These are phyloP conservation scores for Ochromonas danica DNA, from an alignment of 108 stramenopile species.

Conservation along the genomic window DNA sequence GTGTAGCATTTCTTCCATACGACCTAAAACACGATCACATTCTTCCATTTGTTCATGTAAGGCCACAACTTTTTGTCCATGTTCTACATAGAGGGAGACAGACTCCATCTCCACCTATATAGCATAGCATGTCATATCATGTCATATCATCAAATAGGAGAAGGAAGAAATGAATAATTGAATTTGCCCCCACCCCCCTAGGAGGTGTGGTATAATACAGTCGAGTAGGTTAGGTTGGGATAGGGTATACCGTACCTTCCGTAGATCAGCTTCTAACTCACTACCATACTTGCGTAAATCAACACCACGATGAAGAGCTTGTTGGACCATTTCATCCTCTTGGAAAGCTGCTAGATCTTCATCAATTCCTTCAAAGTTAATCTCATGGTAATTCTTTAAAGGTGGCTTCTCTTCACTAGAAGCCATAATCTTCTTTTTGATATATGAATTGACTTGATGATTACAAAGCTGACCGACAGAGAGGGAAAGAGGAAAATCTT, in stretches of 20 bases:
- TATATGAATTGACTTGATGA: too few species aligned
- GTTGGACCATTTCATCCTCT: conserved; percentile 58
- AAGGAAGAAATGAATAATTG: conserved; percentile 44
- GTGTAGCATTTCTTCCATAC: conserved; percentile 91
- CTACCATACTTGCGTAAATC: conserved; percentile 55
- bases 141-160: too few species aligned
- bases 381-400: neutral
- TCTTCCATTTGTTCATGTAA: conserved; percentile 76
- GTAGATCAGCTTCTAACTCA: conserved; percentile 52
- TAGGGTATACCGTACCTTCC: conserved; percentile 47
- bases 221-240: conserved; percentile 31
- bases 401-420: too few species aligned
- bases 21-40: conserved; percentile 85
- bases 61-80: conserved; percentile 61
- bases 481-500: too few species aligned
- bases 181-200: conserved; percentile 19
- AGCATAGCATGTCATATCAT: too few species aligned
- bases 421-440: too few species aligned
- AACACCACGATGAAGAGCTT: conserved; percentile 56
- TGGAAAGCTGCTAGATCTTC: conserved; percentile 61
- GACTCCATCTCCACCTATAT: conserved; percentile 12
- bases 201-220: neutral
- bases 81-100: conserved; percentile 31
- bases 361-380: conserved; percentile 58
- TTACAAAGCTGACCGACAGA: too few species aligned